Conservation (phyloP, 129 eudicot genomes). For the Centella asiatica region DNA sequence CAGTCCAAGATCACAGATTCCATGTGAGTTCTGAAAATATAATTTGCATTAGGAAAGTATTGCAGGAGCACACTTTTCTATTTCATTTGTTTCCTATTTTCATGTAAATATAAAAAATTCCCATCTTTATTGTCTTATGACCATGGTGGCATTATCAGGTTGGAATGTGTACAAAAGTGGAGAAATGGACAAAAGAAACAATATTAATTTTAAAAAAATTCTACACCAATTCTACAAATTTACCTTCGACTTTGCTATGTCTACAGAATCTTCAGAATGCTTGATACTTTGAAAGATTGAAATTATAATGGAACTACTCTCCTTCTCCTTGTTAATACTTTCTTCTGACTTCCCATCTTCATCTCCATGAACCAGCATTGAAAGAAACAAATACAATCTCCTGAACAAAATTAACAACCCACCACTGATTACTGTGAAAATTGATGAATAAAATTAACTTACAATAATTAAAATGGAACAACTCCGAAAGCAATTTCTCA, state of each 20-base stretch:
- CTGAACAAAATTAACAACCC: constrained; percentile 26
- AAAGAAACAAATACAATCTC: constrained; percentile 54
- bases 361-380: constrained; percentile 57
- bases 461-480: not conserved
- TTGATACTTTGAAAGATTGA: constrained; percentile 60
- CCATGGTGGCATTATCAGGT: not conserved
- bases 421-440: no score
- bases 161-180: not conserved
- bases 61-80: not conserved
- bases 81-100: not conserved
- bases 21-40: constrained; percentile 68
- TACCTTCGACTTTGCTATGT: constrained; percentile 65
- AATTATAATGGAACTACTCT: constrained; percentile 19
- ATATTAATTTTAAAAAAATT: no score
- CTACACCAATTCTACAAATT: not conserved
- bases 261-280: constrained; percentile 61
- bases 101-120: not conserved
- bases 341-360: constrained; percentile 59
- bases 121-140: not conserved
- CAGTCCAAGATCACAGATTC: constrained; percentile 80
- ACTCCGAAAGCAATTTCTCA: not conserved
- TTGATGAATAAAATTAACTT: no score
- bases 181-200: not conserved
- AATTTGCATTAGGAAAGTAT: constrained; percentile 15
- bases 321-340: constrained; percentile 38